phyloP scores from a whole-genome alignment of 108 stramenopile species.

The Parietichytrium sp. region DNA sequence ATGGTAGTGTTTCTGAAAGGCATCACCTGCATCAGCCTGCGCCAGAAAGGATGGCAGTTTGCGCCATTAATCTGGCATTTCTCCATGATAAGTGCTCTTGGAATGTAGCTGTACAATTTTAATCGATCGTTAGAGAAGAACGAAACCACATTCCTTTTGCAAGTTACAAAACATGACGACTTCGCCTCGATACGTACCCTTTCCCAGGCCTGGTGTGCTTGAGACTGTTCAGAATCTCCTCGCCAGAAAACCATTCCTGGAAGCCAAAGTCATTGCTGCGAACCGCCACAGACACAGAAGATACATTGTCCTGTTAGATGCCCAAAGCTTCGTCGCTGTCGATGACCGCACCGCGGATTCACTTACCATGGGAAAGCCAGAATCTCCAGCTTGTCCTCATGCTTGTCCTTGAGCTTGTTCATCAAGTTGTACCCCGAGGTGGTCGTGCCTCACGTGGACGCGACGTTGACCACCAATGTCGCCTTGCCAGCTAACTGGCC shows the following conservation, averaged over 20 bases:
- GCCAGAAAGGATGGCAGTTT: constrained; percentile 32
- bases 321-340: too few species aligned
- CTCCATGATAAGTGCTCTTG: constrained; percentile 34
- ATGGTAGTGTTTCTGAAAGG: constrained; percentile 8
- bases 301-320: too few species aligned
- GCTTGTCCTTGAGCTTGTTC: constrained; percentile 27
- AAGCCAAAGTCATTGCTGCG: constrained; percentile 23
- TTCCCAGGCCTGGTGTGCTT: constrained; percentile 19
- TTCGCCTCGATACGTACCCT: not conserved
- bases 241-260: not conserved
- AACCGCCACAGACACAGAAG: too few species aligned
- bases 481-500: constrained; percentile 31
- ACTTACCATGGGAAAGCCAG: constrained; percentile 22
- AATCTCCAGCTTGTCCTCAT: constrained; percentile 28
- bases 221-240: constrained; percentile 33
- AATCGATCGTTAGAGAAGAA: too few species aligned
- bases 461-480: constrained; percentile 23
- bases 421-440: constrained; percentile 20
- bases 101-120: too few species aligned
- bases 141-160: too few species aligned
- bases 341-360: too few species aligned
- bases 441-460: constrained; percentile 40
- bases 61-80: constrained; percentile 3
- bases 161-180: not conserved
- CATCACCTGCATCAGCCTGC: not conserved